phyloP scores from a whole-genome alignment of 495 filamentous ascomycete species.

The Ramalina peruviana region DNA sequence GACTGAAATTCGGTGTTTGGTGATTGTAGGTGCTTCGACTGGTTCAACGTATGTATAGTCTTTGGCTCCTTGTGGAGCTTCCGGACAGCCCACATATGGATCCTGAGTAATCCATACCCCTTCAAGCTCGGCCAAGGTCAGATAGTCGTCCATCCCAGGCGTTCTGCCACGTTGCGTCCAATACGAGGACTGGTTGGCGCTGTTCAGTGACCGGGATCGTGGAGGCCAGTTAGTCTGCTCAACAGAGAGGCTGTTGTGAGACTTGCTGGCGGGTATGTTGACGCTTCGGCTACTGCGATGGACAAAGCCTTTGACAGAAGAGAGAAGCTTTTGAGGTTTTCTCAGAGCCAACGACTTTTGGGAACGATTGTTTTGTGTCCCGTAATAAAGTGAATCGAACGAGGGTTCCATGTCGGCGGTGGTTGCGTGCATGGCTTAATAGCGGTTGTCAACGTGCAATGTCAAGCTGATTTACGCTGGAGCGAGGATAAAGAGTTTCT shows the following conservation, averaged over 20 bases:
- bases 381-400: no score
- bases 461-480: no score
- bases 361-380: neutral
- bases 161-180: slow-evolving; percentile 13
- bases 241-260: neutral
- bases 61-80: slow-evolving; percentile 6
- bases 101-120: slow-evolving; percentile 8
- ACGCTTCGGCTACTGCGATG: neutral
- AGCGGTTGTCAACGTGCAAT: no score
- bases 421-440: no score
- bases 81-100: slow-evolving; percentile 4
- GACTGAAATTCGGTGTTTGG: neutral
- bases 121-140: slow-evolving; percentile 13
- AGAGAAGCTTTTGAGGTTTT: slow-evolving; percentile 1
- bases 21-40: slow-evolving; percentile 9
- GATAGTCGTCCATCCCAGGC: slow-evolving; percentile 14
- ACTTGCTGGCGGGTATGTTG: neutral
- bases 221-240: neutral
- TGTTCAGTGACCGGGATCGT: neutral
- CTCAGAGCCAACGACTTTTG: neutral
- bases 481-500: no score
- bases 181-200: neutral
- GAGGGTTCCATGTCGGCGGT: no score
- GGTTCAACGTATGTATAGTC: slow-evolving; percentile 5
- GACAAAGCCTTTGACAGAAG: slow-evolving; percentile 5